A percentile compares a stretch with the other conserved stretches of the same genome.
phyloP scores from a whole-genome alignment of 1,284 basidiomycete species.

The Sporisorium graminicola region DNA sequence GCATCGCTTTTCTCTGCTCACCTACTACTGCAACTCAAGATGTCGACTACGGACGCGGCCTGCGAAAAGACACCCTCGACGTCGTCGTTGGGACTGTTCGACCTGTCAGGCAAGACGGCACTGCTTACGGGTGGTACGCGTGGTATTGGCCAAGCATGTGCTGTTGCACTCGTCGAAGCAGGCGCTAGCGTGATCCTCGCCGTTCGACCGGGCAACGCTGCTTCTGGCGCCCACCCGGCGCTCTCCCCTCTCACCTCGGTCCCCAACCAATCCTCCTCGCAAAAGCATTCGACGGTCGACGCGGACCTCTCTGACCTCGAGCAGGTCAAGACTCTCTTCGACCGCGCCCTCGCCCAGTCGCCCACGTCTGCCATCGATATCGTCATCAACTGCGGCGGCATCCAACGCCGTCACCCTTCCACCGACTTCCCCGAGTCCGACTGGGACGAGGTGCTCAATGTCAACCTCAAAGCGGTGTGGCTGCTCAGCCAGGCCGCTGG shows the following conservation, averaged over 20 bases:
- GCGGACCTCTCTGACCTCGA: slow-evolving; percentile 82
- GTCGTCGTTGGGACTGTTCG: slow-evolving; percentile 43
- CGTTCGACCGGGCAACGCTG: slow-evolving; percentile 54
- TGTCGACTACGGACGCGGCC: slow-evolving; percentile 32
- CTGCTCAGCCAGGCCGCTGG: slow-evolving; percentile 58
- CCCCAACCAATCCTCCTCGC: slow-evolving; percentile 71
- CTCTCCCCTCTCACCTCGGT: slow-evolving; percentile 19
- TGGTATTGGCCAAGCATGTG: slow-evolving; percentile 69
- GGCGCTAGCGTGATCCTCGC: slow-evolving; percentile 84
- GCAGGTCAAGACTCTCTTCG: slow-evolving; percentile 78
- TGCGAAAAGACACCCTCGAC: slow-evolving; percentile 45
- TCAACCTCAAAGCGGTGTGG: slow-evolving; percentile 62
- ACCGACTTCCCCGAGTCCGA: slow-evolving; percentile 85
- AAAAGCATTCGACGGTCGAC: slow-evolving; percentile 74
- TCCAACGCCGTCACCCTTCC: slow-evolving; percentile 74
- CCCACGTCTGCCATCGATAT: slow-evolving; percentile 78
- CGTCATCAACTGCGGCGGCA: slow-evolving; percentile 93
- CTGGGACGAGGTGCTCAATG: slow-evolving; percentile 79
- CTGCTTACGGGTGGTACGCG: slow-evolving; percentile 57
- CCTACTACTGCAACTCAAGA: not conserved
- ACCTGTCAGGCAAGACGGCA: slow-evolving; percentile 53
- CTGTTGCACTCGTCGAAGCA: slow-evolving; percentile 73
- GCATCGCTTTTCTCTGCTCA: not conserved
- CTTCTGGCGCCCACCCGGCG: slow-evolving; percentile 25
- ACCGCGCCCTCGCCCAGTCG: slow-evolving; percentile 75